These are phyloP conservation scores for Diaporthe caulivora DNA, from an alignment of 2,329 filamentous ascomycete genomes.

Conservation along the genomic window DNA sequence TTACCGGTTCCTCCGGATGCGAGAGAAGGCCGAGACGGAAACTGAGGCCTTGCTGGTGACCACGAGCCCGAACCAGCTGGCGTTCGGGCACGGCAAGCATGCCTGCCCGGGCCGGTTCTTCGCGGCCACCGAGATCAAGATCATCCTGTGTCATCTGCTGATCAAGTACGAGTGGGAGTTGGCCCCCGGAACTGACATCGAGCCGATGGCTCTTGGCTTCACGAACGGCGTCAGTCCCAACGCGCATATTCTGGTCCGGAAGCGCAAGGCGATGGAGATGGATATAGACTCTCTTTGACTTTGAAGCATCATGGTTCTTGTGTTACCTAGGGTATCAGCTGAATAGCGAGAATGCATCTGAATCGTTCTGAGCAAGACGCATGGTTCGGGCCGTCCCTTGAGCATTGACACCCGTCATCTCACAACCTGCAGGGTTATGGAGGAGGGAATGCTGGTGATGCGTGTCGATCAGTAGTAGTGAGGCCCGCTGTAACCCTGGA, in stretches of 20 bases:
- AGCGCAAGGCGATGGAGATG: neutral
- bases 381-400: no score
- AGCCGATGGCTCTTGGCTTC: neutral
- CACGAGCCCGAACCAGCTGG: conserved; percentile 1
- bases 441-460: neutral
- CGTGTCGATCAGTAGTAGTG: no score
- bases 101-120: conserved; percentile 17
- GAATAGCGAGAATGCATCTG: neutral
- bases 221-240: neutral
- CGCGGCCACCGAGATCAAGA: conserved; percentile 17
- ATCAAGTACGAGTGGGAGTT: conserved; percentile 13
- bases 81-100: neutral
- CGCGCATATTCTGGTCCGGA: neutral
- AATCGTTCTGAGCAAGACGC: no score
- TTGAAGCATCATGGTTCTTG: neutral
- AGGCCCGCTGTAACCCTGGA: neutral
- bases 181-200: neutral
- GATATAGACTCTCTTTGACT: neutral
- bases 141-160: neutral
- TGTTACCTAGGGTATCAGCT: neutral
- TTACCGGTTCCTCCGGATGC: neutral
- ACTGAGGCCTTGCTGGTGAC: neutral
- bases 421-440: neutral
- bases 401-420: no score
- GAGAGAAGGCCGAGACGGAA: neutral